Conservation (phyloP, 2,329 filamentous ascomycete genomes). For the Hyphodiscus sp. region DNA sequence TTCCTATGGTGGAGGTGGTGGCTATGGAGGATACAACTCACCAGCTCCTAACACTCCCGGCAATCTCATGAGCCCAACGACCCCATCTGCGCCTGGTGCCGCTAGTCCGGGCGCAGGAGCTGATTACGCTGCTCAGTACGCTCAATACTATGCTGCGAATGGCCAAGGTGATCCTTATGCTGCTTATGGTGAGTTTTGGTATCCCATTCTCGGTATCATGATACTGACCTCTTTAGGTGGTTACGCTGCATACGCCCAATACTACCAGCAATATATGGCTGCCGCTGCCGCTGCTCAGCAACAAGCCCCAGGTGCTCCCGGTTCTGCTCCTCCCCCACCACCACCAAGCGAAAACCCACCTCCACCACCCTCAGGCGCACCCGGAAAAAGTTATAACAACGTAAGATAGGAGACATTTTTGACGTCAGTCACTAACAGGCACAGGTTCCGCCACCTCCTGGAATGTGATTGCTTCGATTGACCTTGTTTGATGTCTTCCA, state of each 20-base stretch:
- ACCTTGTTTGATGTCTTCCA: not conserved
- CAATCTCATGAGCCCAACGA: conserved; percentile 34
- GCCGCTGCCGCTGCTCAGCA: conserved; percentile 45
- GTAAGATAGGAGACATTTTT: conserved; percentile 28
- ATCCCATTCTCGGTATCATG: not conserved
- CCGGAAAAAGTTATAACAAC: conserved; percentile 54
- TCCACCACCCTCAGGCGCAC: conserved; percentile 51
- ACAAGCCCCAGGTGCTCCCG: conserved; percentile 35
- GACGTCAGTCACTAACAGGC: conserved; percentile 8
- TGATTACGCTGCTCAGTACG: conserved; percentile 77
- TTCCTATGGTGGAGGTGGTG: conserved; percentile 36
- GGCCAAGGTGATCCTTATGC: conserved; percentile 73
- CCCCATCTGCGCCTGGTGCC: conserved; percentile 36
- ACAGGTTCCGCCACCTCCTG: conserved; percentile 45
- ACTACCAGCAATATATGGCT: conserved; percentile 67
- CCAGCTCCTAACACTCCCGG: conserved; percentile 25
- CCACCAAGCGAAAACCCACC: conserved; percentile 53
- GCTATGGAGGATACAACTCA: conserved; percentile 34
- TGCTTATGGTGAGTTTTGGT: conserved; percentile 56
- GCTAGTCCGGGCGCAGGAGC: conserved; percentile 38
- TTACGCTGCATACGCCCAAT: conserved; percentile 68
- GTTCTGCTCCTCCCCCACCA: conserved; percentile 49
- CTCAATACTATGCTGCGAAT: conserved; percentile 62
- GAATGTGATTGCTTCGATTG: conserved; percentile 31
- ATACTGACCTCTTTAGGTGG: conserved; percentile 36